These are phyloP conservation scores for Zelonia costaricensis DNA, from an alignment of 208 protist genomes.

Conservation along the genomic window DNA sequence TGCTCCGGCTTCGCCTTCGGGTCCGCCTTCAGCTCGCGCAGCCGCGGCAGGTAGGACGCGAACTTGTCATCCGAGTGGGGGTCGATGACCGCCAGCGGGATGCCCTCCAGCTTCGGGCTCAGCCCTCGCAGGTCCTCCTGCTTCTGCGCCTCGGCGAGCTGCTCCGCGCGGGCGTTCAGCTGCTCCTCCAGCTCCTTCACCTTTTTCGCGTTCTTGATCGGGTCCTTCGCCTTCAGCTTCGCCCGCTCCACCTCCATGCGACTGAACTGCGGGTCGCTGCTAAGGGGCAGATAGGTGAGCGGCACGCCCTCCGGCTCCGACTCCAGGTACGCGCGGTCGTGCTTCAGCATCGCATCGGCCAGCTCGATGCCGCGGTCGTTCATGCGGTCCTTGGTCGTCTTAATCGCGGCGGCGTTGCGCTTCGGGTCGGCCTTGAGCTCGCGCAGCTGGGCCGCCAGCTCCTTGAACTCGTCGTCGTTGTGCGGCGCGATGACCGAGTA, in stretches of 20 bases:
- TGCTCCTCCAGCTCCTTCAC: constrained; percentile 66
- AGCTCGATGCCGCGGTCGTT: constrained; percentile 60
- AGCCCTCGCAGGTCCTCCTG: constrained; percentile 64
- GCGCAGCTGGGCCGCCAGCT: constrained; percentile 48
- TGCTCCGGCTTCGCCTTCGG: constrained; percentile 30
- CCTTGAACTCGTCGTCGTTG: constrained; percentile 57
- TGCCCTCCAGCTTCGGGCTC: constrained; percentile 49
- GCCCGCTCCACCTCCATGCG: constrained; percentile 69
- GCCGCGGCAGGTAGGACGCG: constrained; percentile 33
- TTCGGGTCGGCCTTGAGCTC: constrained; percentile 54
- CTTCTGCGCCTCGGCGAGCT: constrained; percentile 71
- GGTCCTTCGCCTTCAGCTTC: constrained; percentile 60
- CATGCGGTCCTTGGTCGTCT: constrained; percentile 41
- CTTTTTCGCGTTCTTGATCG: constrained; percentile 48
- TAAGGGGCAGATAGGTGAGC: constrained; percentile 53
- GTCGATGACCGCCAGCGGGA: constrained; percentile 57
- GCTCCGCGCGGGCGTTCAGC: constrained; percentile 62
- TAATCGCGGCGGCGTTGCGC: constrained; percentile 43
- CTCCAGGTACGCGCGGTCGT: constrained; percentile 66
- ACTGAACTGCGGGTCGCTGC: constrained; percentile 66
- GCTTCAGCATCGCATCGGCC: constrained; percentile 42
- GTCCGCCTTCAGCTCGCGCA: constrained; percentile 60
- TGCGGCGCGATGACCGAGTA: constrained; percentile 55
- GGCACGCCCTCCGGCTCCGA: constrained; percentile 55
- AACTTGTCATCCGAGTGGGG: constrained; percentile 64